These are phyloP conservation scores for Backusella morwellensis DNA, from an alignment of 192 early-diverging fungal species.

Conservation along the genomic window DNA sequence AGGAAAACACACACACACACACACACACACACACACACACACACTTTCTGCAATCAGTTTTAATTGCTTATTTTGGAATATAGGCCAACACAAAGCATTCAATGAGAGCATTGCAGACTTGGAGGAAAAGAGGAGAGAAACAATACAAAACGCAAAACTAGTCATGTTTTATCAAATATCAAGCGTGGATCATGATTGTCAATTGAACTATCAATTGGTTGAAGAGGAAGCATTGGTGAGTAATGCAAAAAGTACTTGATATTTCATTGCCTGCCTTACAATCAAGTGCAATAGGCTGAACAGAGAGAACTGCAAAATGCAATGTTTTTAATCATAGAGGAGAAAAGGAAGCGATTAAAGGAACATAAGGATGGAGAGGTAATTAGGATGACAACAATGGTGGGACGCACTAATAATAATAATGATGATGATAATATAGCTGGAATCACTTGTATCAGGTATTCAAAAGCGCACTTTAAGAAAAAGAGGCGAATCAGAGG, in stretches of 20 bases:
- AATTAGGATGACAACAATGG: not conserved
- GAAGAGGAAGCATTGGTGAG: conserved; percentile 6
- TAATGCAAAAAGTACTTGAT: not conserved
- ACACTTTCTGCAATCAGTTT: not conserved
- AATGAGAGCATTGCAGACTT: not conserved
- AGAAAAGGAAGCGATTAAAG: conserved; percentile 17
- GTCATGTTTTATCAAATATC: conserved; percentile 21
- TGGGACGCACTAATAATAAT: not conserved
- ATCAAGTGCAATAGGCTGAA: conserved; percentile 2
- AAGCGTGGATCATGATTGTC: not conserved
- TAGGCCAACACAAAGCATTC: not conserved
- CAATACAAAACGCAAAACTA: conserved; percentile 12
- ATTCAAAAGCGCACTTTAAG: not conserved
- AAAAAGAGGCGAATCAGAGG: not conserved
- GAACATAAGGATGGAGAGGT: conserved; percentile 20
- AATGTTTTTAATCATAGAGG: conserved; percentile 15
- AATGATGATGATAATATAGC: not conserved
- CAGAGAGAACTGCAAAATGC: conserved; percentile 10
- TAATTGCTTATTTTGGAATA: not conserved
- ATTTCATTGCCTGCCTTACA: not conserved
- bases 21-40: too few species aligned
- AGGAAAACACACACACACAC: not conserved
- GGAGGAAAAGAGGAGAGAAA: not conserved
- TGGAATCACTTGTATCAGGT: not conserved
- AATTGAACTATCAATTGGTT: not conserved